Evolutionary conservation across 768 basidiomycete species (phyloP), one percentile per base, ranked within the genome.

Genomic region (Collybia sp.): DNA sequence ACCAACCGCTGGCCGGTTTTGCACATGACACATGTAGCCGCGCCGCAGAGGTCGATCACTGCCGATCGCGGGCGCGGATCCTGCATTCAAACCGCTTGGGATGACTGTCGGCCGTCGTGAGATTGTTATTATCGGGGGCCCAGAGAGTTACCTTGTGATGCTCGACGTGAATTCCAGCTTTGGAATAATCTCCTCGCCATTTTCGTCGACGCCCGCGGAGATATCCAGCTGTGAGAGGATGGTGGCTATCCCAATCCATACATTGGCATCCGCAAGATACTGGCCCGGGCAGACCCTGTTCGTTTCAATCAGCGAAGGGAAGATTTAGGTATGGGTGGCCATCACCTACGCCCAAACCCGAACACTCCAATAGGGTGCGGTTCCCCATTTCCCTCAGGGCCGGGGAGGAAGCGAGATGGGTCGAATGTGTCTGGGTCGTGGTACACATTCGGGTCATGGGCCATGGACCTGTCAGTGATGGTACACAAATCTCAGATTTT

Each of bases 161-260:
- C 66, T 68, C n/a, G 62, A 47, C 12, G 57, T 55, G 0, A 60
- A 62, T 12, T 64, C 67, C 0, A 68, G 9, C 40, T 62, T 30
- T 1, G 51, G 51, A 4, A 40, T 48, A 19, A 53, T 45, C 39
- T 53, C 50, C 12, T 30, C 20, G 2, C 50, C 53, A n/a, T 44
- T 18, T 15, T 51, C 38, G 32, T 62, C 61, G 15, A 66, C 49
- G 1, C 56, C 48, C 40, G 64, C 68, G 3, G 62, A 56, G 36
- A 69, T 58, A 12, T 67, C 46, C 10, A 68, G 59, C 5, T 45
- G 60, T 0, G 68, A 64, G 0, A 70, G 40, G 12, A 69, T 60
- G 59, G 60, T 65, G 0, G 57, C 68, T 3, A 53, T 50, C 0
- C 57, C 66, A 20, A 68, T 55, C 65, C 65, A 68, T 5, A 66